Evolutionary conservation across 2,329 filamentous ascomycete genomes (phyloP).

Genomic region (Camptophora hylomeconis): DNA sequence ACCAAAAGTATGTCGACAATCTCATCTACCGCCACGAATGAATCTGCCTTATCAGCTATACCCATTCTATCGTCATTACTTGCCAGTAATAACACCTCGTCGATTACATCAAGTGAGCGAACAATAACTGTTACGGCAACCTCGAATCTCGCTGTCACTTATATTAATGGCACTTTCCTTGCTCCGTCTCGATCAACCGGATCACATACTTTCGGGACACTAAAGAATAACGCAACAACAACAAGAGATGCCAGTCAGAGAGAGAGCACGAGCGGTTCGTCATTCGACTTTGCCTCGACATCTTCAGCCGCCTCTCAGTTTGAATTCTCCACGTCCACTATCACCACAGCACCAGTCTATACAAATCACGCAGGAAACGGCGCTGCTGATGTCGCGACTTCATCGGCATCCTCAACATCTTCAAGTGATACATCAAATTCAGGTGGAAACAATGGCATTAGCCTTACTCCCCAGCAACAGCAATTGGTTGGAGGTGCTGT

Average conservation of each 20-base stretch:
- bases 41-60: too few relatives aligned
- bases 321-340: not conserved
- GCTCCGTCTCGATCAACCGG: conserved; percentile 3
- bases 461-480: conserved; percentile 28
- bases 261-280: too few relatives aligned
- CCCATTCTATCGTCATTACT: too few relatives aligned
- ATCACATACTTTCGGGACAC: conserved; percentile 8
- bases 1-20: too few relatives aligned
- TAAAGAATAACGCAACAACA: too few relatives aligned
- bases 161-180: conserved; percentile 12
- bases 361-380: conserved; percentile 2
- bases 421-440: conserved; percentile 9
- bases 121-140: conserved; percentile 14
- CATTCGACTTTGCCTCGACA: too few relatives aligned
- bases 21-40: too few relatives aligned
- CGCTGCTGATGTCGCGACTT: not conserved
- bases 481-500: conserved; percentile 49
- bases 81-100: not conserved
- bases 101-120: conserved; percentile 4
- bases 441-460: conserved; percentile 13
- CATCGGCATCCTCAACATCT: conserved; percentile 6
- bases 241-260: too few relatives aligned
- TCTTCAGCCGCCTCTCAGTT: too few relatives aligned
- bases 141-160: conserved; percentile 13
- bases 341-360: conserved; percentile 5